phyloP scores from a whole-genome alignment of 805 yeast genomes.

The Pichia paraexigua region DNA sequence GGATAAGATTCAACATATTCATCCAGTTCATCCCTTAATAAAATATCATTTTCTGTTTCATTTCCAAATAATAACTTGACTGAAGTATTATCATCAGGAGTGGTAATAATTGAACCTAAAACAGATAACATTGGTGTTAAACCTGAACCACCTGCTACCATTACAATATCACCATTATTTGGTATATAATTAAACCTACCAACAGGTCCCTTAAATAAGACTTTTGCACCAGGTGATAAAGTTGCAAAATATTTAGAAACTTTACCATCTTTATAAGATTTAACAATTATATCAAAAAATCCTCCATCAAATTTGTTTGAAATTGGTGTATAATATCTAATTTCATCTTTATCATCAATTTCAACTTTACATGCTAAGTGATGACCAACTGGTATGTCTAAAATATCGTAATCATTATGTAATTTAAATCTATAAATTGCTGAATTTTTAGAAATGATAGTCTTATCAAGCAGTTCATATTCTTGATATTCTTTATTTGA shows the following conservation, averaged over 20 bases:
- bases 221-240: constrained; percentile 55
- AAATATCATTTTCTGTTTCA: constrained; percentile 68
- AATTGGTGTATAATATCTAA: constrained; percentile 72
- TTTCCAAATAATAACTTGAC: constrained; percentile 63
- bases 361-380: constrained; percentile 52
- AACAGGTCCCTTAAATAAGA: constrained; percentile 71
- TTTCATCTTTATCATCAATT: constrained; percentile 43
- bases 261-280: constrained; percentile 64
- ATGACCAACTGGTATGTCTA: constrained; percentile 68
- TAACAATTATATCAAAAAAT: constrained; percentile 67
- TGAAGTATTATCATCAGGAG: constrained; percentile 56
- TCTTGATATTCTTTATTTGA: constrained; percentile 49
- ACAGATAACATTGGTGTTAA: constrained; percentile 87
- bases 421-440: constrained; percentile 71
- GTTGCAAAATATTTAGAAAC: constrained; percentile 63
- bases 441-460: constrained; percentile 59
- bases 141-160: constrained; percentile 84
- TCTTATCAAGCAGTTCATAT: constrained; percentile 66
- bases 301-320: constrained; percentile 64
- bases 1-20: constrained; percentile 60
- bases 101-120: constrained; percentile 58
- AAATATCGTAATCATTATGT: constrained; percentile 48
- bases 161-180: constrained; percentile 56
- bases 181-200: constrained; percentile 56
- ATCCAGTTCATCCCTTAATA: constrained; percentile 64